Base-by-base conservation (phyloP, 2,329 filamentous ascomycete species). In the Aotearoamyces nothofagi region DNA sequence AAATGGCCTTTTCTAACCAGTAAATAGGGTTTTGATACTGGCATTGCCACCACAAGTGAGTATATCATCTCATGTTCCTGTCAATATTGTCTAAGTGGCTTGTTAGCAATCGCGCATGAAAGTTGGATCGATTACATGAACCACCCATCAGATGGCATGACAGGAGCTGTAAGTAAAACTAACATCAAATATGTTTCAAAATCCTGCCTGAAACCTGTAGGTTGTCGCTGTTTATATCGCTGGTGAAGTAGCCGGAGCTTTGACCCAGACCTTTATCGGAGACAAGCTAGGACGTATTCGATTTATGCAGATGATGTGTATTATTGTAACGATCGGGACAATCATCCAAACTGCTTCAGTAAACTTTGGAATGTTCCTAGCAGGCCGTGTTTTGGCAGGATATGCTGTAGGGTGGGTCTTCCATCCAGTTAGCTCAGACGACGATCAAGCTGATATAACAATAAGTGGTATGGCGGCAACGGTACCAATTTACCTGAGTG, bases 71-170 rank as follows among this genome's bases (percentile, higher is more conserved):
- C 23, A 9, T 10, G 14, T 10, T 22, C 33, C 17, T 6, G 12
- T 29, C 5, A 5, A 14, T 29, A 22, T 16, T 14, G 10, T 12
- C 17, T 33, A 17, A 40, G 27, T 13, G 13, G 12, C 22, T 25
- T 16, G 7, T 27, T 31, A 62, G 59, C 67, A 12, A 72, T 72
- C 32, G 66, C 67, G 3, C 67, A 72, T 41, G 42, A 64, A 39
- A 69, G 63, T 41, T 72, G 66, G 66, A 59, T 66, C 24, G 55
- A 64, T 24, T 72, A 71, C 45, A 71, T 72, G 66, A 31, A 54
- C 9, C 42, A 65, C 27, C 67, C 67, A 3, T 66, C 61, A 3
- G 54, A 63, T 37, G 64, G 57, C 4, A 44, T 70, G 10, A 70
- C 64, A 2, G 67, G 67, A 30, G 60, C 63, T 14, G 60, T 63